These are phyloP conservation scores for Scheffersomyces segobiensis DNA, from an alignment of 1,139 yeast genomes.

Conservation along the genomic window DNA sequence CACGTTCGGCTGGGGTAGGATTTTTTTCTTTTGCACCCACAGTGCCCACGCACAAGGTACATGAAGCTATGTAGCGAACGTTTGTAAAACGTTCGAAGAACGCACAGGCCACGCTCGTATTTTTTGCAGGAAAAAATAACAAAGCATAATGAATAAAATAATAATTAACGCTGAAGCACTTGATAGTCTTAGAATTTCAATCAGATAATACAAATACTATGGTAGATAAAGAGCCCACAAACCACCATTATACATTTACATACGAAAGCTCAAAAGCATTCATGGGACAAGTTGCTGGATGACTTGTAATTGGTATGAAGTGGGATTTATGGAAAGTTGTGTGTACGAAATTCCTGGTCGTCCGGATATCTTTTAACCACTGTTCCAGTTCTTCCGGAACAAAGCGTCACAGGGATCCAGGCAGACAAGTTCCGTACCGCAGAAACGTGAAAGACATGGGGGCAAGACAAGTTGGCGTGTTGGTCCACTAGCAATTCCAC, in stretches of 20 bases:
- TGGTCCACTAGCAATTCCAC: not conserved
- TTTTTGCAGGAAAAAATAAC: not conserved
- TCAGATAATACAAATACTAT: not conserved
- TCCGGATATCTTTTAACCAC: not conserved
- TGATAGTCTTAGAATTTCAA: not conserved
- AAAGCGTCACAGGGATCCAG: not conserved
- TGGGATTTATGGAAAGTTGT: not conserved
- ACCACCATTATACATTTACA: not conserved
- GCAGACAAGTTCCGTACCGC: not conserved
- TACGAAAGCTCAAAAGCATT: not conserved
- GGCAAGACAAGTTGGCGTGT: not conserved
- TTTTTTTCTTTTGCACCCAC: not conserved
- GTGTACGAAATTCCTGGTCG: not conserved
- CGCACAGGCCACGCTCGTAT: not conserved
- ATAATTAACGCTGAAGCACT: not conserved
- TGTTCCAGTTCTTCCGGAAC: not conserved
- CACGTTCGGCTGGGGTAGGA: not conserved
- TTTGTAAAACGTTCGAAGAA: not conserved
- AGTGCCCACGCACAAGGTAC: not conserved
- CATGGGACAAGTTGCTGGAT: not conserved
- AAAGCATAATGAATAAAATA: not conserved
- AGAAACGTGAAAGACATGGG: not conserved
- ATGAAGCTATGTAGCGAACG: not conserved
- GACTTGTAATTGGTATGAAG: not conserved
- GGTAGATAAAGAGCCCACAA: not conserved